Base-by-base conservation (phyloP, 495 filamentous ascomycete species). In the Hapsidospora chrysogenum region DNA sequence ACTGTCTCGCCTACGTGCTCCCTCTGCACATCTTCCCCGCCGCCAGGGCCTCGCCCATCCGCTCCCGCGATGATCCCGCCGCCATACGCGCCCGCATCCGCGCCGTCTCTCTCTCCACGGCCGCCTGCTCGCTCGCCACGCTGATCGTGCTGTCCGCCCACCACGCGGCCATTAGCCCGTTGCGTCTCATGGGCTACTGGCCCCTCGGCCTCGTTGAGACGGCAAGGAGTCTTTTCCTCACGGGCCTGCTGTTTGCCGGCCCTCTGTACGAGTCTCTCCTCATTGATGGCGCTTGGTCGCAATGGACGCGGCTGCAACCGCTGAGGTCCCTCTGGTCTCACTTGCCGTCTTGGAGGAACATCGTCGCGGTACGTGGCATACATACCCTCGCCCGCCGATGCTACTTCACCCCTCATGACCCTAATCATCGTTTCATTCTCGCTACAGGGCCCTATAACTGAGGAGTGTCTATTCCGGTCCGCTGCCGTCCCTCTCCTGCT, bases 391-490 rank as follows among this genome's bases (percentile, higher is more conserved):
- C 28, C 32, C 29, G 15, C n/a, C 25, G 4, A 28, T 25, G 31
- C 25, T 8, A 9, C 25, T 20, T 13, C 31, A 14, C 11, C 33
- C 26, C 31, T 19, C 23, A 31, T 13, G 14, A 6, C 26, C 11
- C 7, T 29, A n/a, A 9, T 25, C 29, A 40, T 36, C 36, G 35
- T 23, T 3, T 22, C 8, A n/a, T 6, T 20, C 22, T 14, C 30
- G 6, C 19, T 25, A 25, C 20, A 85, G 80, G 87, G 83, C 30
- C 89, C 89, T 0, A 52, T 89, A 23, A 94, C 81, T 8, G 89
- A 97, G 61, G 89, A 97, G 54, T 47, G 92, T 34, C 78, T 96
- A 51, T 97, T 92, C 60, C 82, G 89, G 51, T 80, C 81, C 2
- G 69, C 78, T 31, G 70, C 89, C 30, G 64, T 94, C 33, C 80